Percentiles rank a stretch among this genome's conserved stretches.
These are phyloP conservation scores for Gracilaria caudata DNA, from an alignment of 23 red algal genomes.

Conservation along the genomic window DNA sequence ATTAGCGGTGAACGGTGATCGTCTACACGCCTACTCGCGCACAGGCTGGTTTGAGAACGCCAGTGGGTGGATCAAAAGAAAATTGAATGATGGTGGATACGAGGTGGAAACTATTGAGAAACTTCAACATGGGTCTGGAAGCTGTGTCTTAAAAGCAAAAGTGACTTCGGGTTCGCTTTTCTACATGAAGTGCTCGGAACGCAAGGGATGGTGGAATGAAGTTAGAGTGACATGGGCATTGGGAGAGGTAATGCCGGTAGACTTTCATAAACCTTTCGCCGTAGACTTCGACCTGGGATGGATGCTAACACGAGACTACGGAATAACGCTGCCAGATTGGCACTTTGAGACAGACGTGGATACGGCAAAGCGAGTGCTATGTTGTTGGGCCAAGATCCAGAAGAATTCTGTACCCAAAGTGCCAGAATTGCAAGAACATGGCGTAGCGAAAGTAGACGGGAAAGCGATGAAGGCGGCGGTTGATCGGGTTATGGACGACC, in stretches of 20 bases:
- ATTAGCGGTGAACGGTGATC: neutral
- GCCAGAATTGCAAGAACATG: neutral
- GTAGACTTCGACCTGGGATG: neutral
- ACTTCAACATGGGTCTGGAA: neutral
- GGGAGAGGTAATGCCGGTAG: neutral
- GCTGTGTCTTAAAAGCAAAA: neutral
- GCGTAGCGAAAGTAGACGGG: neutral
- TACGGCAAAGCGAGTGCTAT: neutral
- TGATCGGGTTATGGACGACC: neutral
- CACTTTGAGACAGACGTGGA: neutral
- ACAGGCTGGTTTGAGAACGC: slow-evolving; percentile 2
- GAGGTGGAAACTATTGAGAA: neutral
- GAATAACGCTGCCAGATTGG: neutral
- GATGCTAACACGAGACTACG: slow-evolving; percentile 19
- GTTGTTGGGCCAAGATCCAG: slow-evolving; percentile 12
- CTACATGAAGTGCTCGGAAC: slow-evolving; percentile 1
- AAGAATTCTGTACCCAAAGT: slow-evolving; percentile 3
- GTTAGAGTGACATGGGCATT: slow-evolving; percentile 2
- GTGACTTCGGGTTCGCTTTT: neutral
- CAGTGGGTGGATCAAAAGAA: neutral
- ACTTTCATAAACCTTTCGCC: neutral
- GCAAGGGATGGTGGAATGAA: slow-evolving; percentile 9
- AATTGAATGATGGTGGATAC: neutral
- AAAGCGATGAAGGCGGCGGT: neutral
- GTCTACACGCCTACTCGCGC: neutral